Evolutionary conservation across 1,284 basidiomycete genomes (phyloP).

Genomic region (Apiotrichum akiyoshidainum): DNA sequence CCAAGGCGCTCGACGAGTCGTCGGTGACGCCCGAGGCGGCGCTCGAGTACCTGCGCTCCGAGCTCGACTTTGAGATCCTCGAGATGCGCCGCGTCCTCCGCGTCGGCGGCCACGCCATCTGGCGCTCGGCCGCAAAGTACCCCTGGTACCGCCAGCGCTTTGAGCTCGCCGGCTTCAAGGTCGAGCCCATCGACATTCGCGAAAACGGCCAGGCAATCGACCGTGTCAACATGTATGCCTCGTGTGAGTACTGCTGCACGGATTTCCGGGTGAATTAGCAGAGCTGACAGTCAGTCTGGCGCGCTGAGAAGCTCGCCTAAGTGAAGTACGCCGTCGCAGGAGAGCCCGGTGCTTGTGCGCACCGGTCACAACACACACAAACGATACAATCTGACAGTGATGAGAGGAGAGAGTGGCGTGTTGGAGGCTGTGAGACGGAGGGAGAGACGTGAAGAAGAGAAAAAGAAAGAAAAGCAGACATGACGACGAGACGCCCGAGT

Average conservation of each 20-base stretch:
- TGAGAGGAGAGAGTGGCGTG: no score
- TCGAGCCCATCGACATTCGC: constrained; percentile 54
- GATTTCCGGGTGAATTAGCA: background rate
- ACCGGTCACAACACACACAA: background rate
- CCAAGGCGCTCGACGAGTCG: constrained; percentile 43
- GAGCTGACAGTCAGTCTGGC: constrained; percentile 33
- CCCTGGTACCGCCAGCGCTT: constrained; percentile 72
- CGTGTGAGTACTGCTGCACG: constrained; percentile 31
- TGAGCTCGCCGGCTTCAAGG: constrained; percentile 55
- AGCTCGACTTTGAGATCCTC: constrained; percentile 62
- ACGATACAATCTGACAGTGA: no score
- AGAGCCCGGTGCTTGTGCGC: background rate
- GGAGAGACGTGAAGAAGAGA: background rate
- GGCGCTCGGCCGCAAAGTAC: constrained; percentile 65
- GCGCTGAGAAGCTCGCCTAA: constrained; percentile 33
- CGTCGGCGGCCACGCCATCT: constrained; percentile 64
- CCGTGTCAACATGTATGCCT: constrained; percentile 62
- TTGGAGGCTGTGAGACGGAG: no score
- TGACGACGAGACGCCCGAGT: background rate
- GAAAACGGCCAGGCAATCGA: constrained; percentile 58
- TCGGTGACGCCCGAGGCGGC: constrained; percentile 48
- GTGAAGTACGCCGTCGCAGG: background rate
- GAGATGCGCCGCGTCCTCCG: constrained; percentile 64
- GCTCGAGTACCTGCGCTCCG: constrained; percentile 50
- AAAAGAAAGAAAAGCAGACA: background rate